Conservation (phyloP, 2,329 filamentous ascomycete genomes). For the Chaetomiaceae sp. region DNA sequence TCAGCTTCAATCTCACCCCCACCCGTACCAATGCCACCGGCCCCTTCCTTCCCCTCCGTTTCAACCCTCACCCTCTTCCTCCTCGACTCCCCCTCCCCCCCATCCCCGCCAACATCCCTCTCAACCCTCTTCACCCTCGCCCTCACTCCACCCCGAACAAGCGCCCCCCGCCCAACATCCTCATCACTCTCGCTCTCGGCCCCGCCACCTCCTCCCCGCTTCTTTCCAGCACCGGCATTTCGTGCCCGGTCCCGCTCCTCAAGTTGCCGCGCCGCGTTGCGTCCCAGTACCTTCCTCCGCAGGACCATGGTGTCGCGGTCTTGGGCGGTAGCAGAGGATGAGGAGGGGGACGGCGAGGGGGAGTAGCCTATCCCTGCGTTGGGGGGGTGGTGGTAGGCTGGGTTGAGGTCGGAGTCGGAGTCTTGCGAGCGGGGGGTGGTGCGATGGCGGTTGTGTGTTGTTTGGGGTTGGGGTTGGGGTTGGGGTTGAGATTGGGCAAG, state of each 20-base stretch:
- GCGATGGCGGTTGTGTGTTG: not conserved
- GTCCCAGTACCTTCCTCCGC: conserved; percentile 14
- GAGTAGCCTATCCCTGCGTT: conserved; percentile 42
- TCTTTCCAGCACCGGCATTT: not conserved
- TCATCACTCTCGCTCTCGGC: conserved; percentile 31
- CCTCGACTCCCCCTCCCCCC: conserved; percentile 20
- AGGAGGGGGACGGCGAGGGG: conserved; percentile 15
- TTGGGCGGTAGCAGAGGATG: conserved; percentile 17
- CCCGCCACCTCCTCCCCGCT: conserved; percentile 6
- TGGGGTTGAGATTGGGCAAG: not conserved
- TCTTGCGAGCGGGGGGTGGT: not conserved
- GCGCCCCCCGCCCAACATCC: conserved; percentile 28
- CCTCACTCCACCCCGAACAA: conserved; percentile 24
- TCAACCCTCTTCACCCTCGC: not conserved
- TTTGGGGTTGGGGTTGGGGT: not conserved
- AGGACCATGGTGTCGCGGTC: conserved; percentile 27
- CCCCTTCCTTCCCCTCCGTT: not conserved
- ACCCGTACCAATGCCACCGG: not conserved
- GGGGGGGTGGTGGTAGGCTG: conserved; percentile 16
- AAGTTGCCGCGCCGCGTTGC: conserved; percentile 31
- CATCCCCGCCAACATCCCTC: conserved; percentile 4
- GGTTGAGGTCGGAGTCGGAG: conserved; percentile 25
- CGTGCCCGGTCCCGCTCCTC: conserved; percentile 21
- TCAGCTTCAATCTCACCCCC: not conserved
- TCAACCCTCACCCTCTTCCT: conserved; percentile 20